Evolutionary conservation across 2,329 filamentous ascomycete genomes (phyloP), one percentile per base, ranked within the genome.

Genomic region (Colletotrichum abscissum): DNA sequence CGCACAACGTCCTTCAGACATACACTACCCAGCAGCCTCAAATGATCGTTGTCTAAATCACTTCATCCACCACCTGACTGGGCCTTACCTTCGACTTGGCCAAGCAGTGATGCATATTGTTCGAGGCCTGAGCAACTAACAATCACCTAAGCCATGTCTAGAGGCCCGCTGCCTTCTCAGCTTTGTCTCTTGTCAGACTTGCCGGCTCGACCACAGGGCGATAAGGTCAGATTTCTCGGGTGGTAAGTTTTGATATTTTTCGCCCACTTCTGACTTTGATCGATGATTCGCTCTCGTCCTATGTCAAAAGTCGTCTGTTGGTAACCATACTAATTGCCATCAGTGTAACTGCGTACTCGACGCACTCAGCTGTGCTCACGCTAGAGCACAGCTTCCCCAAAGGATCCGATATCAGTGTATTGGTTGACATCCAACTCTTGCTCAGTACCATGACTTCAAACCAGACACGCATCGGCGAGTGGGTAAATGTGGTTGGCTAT

Each of bases 201-300:
- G 16, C 84, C 88, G 4, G 79, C 80, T 63, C 84, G 85, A 62
- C 79, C 84, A n/a, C 76, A 84, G 16, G 89, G 90, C 54, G 89
- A 91, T n/a, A 98, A 98, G 84, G 92, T 98, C 74, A 92, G 96
- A 74, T 97, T 98, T 82, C 84, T 98, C 63, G 95, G 95, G 82
- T 98, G 95, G 96, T 98, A 88, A 59, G 72, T 58, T 68, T 30
- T 30, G 46, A 22, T n/a, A 35, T 46, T 55, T 72, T 60, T 57
- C 63, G 12, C 33, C 63, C 16, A 58, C 63, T 38, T 49, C 35
- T 19, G 24, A 63, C 52, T 46, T 55, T 62, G n/a, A 58, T 58
- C 63, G 66, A 46, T 14, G n/a, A 57, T 28, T 22, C 12, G 5
- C 5, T 63, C 16, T 26, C 19, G 38, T 22, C 2, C 19, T 12